Base-by-base conservation (phyloP, 495 filamentous ascomycete genomes). In the Penicillium chermesinum region DNA sequence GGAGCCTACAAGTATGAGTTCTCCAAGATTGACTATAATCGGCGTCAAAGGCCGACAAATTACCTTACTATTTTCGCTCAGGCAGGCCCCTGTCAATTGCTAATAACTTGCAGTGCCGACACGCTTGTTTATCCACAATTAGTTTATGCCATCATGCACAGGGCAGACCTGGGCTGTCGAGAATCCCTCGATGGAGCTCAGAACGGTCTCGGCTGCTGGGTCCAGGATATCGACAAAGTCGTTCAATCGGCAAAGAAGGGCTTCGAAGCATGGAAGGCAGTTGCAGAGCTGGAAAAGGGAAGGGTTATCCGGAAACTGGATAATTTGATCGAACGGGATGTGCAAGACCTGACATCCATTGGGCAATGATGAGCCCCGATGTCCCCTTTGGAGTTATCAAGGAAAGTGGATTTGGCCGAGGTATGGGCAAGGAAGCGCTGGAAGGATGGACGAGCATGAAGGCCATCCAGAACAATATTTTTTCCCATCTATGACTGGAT, bases 381-480 rank as follows among this genome's bases (percentile, higher is more conserved):
- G 63, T 57, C 13, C 65, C 68, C 25, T 82, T 80, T 54, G 76
- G 78, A 17, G 79, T 78, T 10, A 69, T 80, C 7, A 81, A 82
- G 61, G 55, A 71, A 46, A 75, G 69, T 48, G 78, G 78, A 0
- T 79, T 80, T 52, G 78, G 79, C 1, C 52, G 76, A 19, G 78
- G 80, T 38, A 61, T 63, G 57, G 59, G 62, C 15, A 55, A 63
- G 18, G 59, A 66, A 17, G 60, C 62, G 15, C 37, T 63, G 19
- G 59, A 63, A 39, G 49, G 50, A 2, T 65, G 59, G 59, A 59
- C 57, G 3, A 49, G 49, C 1, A 44, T 63, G 6, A 65, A 65
- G 16, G 44, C 59, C 15, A 45, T 63, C 50, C 53, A 61, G 17
- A 55, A 55, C 20, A 44, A 55, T 41, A 58, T 61, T 35, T 30